Evolutionary conservation across 495 filamentous ascomycete genomes (phyloP).

Genomic region (Trichoderma asperelloides): DNA sequence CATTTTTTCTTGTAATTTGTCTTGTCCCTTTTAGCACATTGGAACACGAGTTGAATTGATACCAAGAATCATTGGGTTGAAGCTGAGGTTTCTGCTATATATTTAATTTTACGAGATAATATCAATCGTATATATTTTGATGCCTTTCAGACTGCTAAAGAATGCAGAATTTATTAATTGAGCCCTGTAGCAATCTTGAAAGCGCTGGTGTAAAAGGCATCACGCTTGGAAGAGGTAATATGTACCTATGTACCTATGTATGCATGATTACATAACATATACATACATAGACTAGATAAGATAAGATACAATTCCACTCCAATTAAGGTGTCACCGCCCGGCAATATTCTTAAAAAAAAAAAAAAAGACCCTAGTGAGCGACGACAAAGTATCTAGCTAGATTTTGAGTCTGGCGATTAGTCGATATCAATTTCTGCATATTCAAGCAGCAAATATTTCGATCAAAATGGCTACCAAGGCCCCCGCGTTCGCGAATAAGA

Average conservation of each 20-base stretch:
- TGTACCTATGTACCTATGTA: too few relatives aligned
- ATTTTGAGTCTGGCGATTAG: neutral
- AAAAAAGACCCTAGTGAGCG: neutral
- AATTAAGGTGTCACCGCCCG: neutral
- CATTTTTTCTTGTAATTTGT: neutral
- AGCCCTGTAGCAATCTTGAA: too few relatives aligned
- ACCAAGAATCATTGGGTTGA: neutral
- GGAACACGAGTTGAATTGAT: neutral
- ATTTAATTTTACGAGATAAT: neutral
- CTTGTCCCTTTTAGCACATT: too few relatives aligned
- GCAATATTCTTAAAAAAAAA: constrained; percentile 5
- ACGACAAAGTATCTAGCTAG: neutral
- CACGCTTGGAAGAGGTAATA: neutral
- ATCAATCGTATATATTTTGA: neutral
- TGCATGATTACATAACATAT: neutral
- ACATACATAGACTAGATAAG: neutral
- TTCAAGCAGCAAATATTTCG: neutral
- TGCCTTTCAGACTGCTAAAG: too few relatives aligned
- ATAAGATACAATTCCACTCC: neutral
- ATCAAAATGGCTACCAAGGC: constrained; percentile 23
- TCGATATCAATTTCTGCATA: neutral
- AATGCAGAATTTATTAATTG: too few relatives aligned
- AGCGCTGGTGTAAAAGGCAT: too few relatives aligned
- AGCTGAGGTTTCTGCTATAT: neutral
- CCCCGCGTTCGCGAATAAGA: constrained; percentile 23